Base-by-base conservation (phyloP, 805 yeast genomes). In the Yamadazyma sp. region DNA sequence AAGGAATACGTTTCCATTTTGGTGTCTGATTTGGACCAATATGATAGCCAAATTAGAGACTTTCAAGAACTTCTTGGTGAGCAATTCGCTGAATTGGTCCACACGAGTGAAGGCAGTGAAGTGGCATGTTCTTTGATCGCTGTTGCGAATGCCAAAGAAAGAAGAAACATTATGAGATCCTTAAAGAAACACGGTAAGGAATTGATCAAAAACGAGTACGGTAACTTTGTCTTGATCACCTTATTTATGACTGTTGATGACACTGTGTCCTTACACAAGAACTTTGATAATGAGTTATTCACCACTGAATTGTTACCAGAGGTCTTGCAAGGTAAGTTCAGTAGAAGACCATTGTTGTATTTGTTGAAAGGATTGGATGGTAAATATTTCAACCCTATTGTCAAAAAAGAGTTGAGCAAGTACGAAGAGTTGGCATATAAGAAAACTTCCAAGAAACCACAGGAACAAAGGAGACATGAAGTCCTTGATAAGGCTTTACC, bases 1-100 rank as follows among this genome's bases (percentile, higher is more conserved):
- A 82, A 75, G 57, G 96, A 91, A 60, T 88, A 84, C 54, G 76
- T 80, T 32, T 76, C 80, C 45, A 82, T 88, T 43, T 78, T 88
- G 46, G 78, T 78, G 44, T 78, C 74, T 31, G 71, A 67, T 38
- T 36, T 63, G 18, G 72, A 65, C 37, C 49, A 46, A 27, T 49
- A 57, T 49, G 73, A 68, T 42, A 72, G 75, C 28, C 91, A 87
- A 59, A 76, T 81, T 41, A 73, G 84, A 49, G 95, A 86, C 38
- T 81, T 91, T 54, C 78, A 89, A 49, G 96, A 89, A 44, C 66
- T 88, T 29, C 67, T 91, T 45, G 76, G 80, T 37, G 97, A 90
- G 55, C 96, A 89, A 59, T 73, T 88, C 59, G 95, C 96, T 13
- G 97, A 91, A 65, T 73, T 91, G 59, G 96, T 90, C 21, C 99